A percentile compares a stretch with the other conserved stretches of the same genome.
phyloP scores from a whole-genome alignment of 2,329 filamentous ascomycete genomes.

The Pyrenochaeta sp. region DNA sequence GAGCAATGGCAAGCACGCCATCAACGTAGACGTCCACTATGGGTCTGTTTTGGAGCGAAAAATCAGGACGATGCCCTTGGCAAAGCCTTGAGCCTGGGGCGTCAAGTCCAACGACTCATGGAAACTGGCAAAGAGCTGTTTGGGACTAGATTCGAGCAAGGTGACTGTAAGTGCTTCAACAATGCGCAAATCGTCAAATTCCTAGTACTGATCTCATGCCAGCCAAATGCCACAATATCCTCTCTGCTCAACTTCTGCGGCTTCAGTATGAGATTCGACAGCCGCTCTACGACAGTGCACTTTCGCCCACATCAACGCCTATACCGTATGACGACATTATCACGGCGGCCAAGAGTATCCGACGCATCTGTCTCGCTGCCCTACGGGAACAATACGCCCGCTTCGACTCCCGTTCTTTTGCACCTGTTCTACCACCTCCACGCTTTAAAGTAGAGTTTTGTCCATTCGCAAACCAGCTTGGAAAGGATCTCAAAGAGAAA shows the following conservation, averaged over 20 bases:
- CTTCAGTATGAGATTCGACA: slow-evolving; percentile 44
- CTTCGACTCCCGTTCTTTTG: slow-evolving; percentile 26
- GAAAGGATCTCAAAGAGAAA: slow-evolving; percentile 31
- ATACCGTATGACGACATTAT: slow-evolving; percentile 42
- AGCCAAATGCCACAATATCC: slow-evolving; percentile 42
- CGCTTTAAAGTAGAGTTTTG: slow-evolving; percentile 47
- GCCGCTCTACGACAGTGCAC: slow-evolving; percentile 39
- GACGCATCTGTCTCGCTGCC: slow-evolving; percentile 42
- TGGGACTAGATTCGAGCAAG: slow-evolving; percentile 41
- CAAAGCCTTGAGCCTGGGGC: slow-evolving; percentile 37
- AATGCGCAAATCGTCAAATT: neutral
- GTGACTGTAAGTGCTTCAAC: slow-evolving; percentile 35
- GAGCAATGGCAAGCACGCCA: slow-evolving; percentile 37
- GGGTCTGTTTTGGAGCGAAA: slow-evolving; percentile 35
- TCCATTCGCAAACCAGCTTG: slow-evolving; percentile 39
- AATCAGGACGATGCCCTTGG: slow-evolving; percentile 37
- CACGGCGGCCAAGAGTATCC: slow-evolving; percentile 39
- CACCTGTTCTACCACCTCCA: slow-evolving; percentile 40
- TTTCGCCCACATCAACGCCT: slow-evolving; percentile 23
- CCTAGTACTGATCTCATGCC: slow-evolving; percentile 11
- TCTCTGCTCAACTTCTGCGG: slow-evolving; percentile 43
- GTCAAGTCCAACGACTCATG: slow-evolving; percentile 35
- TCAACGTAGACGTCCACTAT: slow-evolving; percentile 29
- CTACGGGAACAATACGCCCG: slow-evolving; percentile 40
- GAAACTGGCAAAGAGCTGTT: slow-evolving; percentile 37